These are phyloP conservation scores for Calycina marina DNA, from an alignment of 2,329 filamentous ascomycete species.

Conservation along the genomic window DNA sequence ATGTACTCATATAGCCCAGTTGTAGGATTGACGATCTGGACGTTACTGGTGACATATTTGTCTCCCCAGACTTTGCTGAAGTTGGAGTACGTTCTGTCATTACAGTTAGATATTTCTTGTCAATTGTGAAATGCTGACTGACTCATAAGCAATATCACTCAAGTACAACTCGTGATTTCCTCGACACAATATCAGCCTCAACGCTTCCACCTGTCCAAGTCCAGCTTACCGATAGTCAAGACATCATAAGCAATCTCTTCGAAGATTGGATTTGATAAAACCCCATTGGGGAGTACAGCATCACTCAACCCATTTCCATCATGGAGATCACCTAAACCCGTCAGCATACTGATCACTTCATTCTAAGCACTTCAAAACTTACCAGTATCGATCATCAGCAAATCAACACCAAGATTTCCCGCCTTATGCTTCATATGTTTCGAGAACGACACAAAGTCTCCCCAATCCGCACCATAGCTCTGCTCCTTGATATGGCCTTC, in stretches of 20 bases:
- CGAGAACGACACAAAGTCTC: constrained; percentile 88
- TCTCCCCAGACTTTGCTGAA: no score
- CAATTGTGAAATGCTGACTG: no score
- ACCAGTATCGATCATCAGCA: constrained; percentile 79
- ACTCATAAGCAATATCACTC: no score
- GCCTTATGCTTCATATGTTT: constrained; percentile 65
- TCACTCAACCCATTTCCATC: constrained; percentile 92
- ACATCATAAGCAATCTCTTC: constrained; percentile 66
- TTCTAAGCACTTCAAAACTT: constrained; percentile 29
- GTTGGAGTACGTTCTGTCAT: no score
- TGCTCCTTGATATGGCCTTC: constrained; percentile 82
- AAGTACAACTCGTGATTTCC: no score
- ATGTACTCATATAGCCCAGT: no score
- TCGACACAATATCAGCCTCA: no score
- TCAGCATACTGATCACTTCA: neutral
- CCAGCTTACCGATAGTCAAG: no score
- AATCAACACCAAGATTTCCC: constrained; percentile 62
- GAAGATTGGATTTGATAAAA: constrained; percentile 76
- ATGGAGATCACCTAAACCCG: constrained; percentile 34
- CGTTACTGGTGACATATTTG: no score
- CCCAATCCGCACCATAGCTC: constrained; percentile 91
- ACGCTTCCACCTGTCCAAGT: no score
- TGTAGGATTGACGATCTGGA: no score
- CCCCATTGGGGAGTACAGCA: constrained; percentile 71
- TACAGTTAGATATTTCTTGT: no score